A percentile compares a stretch with the other conserved stretches of the same genome.
phyloP scores from a whole-genome alignment of 768 basidiomycete species.

The Suillus weaverae region DNA sequence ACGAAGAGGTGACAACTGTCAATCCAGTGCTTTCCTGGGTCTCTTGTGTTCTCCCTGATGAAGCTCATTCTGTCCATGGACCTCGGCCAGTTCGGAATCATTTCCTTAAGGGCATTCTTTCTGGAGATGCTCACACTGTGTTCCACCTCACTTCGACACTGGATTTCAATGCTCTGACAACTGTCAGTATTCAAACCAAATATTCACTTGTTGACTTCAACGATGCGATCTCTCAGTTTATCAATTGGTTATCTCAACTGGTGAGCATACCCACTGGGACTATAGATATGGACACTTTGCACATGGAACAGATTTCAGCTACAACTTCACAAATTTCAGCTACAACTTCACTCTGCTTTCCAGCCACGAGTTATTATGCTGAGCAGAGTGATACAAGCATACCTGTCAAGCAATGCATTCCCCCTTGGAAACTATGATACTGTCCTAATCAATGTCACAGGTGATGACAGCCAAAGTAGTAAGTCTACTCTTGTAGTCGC shows the following conservation, averaged over 20 bases:
- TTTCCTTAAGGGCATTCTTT: too few relatives aligned
- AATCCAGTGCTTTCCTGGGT: background rate
- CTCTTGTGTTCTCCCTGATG: background rate
- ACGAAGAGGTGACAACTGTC: background rate
- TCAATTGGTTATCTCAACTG: background rate
- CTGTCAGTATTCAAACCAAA: constrained; percentile 19
- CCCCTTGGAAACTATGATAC: background rate
- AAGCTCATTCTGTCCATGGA: constrained; percentile 4
- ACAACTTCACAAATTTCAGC: background rate
- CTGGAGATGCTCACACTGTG: constrained; percentile 3
- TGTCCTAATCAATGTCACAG: background rate
- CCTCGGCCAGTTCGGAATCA: too few relatives aligned
- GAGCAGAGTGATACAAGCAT: background rate
- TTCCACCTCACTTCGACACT: constrained; percentile 27
- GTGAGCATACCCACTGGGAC: background rate
- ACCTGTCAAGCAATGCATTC: background rate
- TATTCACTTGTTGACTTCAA: constrained; percentile 28
- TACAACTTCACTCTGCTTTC: background rate
- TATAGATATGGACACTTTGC: background rate
- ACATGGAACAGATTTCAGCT: too few relatives aligned
- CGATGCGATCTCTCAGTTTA: constrained; percentile 21
- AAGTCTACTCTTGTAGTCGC: background rate
- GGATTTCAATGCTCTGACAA: constrained; percentile 12
- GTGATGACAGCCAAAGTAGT: background rate
- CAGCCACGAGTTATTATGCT: background rate